A percentile compares a stretch with the other conserved stretches of the same genome.
Evolutionary conservation across 2,329 filamentous ascomycete species (phyloP).

Genomic region (Cladophialophora exuberans): DNA sequence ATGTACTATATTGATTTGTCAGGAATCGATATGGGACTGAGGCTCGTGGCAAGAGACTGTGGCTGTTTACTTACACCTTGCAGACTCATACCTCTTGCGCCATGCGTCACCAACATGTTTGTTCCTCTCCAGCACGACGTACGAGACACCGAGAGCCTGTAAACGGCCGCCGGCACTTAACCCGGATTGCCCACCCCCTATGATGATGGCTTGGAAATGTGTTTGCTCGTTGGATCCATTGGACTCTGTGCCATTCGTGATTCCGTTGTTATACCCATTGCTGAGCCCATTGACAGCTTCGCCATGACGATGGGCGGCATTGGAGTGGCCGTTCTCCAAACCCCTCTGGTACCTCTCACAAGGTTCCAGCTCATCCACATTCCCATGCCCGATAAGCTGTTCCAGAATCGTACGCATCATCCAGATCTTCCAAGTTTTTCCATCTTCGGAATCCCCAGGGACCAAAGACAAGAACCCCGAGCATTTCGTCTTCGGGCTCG

Average conservation of each 20-base stretch:
- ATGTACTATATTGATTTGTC: slow-evolving; percentile 29
- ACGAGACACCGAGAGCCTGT: slow-evolving; percentile 46
- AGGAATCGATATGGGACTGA: slow-evolving; percentile 17
- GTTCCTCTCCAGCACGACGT: slow-evolving; percentile 51
- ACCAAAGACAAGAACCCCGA: slow-evolving; percentile 3
- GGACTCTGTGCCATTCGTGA: not conserved
- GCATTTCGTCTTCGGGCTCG: not conserved
- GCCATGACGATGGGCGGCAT: not conserved
- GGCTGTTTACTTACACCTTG: slow-evolving; percentile 36
- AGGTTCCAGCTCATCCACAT: slow-evolving; percentile 28
- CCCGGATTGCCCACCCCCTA: slow-evolving; percentile 50
- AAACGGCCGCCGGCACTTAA: slow-evolving; percentile 48
- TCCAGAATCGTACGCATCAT: slow-evolving; percentile 28
- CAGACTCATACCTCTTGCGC: slow-evolving; percentile 50
- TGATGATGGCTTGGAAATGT: slow-evolving; percentile 37
- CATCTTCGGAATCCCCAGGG: slow-evolving; percentile 14
- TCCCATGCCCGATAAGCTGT: slow-evolving; percentile 24
- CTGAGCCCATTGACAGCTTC: not conserved
- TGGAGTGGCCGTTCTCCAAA: not conserved
- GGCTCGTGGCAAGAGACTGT: slow-evolving; percentile 32
- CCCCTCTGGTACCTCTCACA: not conserved
- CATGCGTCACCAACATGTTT: slow-evolving; percentile 51
- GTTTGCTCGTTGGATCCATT: not conserved
- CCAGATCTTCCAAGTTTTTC: slow-evolving; percentile 36
- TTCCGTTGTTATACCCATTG: not conserved